These are phyloP conservation scores for Elongisporangium prolatum DNA, from an alignment of 352 stramenopile species.

Conservation along the genomic window DNA sequence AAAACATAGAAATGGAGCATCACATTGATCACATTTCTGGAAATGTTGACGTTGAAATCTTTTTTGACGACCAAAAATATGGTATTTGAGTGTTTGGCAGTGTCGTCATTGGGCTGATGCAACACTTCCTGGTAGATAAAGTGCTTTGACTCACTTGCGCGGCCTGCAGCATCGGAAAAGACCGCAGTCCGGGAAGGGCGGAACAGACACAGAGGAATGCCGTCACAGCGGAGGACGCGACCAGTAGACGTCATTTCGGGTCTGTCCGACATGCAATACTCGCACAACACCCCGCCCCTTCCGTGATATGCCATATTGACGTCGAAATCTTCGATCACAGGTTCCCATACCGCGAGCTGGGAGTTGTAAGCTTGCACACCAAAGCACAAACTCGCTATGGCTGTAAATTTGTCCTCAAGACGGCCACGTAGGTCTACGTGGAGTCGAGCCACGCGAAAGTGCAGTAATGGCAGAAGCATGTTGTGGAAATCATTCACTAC, in stretches of 20 bases:
- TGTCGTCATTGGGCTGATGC: conserved; percentile 46
- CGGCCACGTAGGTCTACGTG: conserved; percentile 60
- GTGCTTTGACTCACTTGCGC: conserved; percentile 75
- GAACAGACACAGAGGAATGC: conserved; percentile 72
- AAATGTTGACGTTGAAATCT: conserved; percentile 82
- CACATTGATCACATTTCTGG: conserved; percentile 79
- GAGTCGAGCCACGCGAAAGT: conserved; percentile 68
- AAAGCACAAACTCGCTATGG: conserved; percentile 53
- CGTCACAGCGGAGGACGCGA: conserved; percentile 48
- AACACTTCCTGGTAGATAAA: conserved; percentile 83
- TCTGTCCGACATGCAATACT: conserved; percentile 76
- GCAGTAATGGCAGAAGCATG: conserved; percentile 77
- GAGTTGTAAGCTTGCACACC: conserved; percentile 84
- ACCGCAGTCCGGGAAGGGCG: conserved; percentile 55
- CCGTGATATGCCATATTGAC: conserved; percentile 70
- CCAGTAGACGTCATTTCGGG: conserved; percentile 56
- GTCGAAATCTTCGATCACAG: conserved; percentile 80
- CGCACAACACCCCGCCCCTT: conserved; percentile 64
- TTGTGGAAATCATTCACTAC: conserved; percentile 88
- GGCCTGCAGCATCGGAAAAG: conserved; percentile 54
- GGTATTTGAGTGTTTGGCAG: conserved; percentile 49
- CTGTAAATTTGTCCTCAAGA: conserved; percentile 58
- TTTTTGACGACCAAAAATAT: conserved; percentile 76
- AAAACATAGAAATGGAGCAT: conserved; percentile 71
- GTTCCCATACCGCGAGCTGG: conserved; percentile 83